Conservation (phyloP, 306 rosid genomes). For the Ziziphus jujuba region DNA sequence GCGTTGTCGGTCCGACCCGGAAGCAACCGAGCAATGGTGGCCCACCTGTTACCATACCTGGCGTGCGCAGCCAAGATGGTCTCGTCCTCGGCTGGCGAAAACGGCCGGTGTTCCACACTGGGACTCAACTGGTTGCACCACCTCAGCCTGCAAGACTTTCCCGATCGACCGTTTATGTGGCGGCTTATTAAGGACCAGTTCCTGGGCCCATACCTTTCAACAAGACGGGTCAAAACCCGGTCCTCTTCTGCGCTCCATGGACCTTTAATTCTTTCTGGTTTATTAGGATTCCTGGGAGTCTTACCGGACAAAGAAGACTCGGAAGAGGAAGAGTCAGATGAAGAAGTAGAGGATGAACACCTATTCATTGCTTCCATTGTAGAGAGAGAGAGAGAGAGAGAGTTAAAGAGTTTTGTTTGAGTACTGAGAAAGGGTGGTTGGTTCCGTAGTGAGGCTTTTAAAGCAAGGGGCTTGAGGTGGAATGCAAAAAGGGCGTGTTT, state of each 20-base stretch:
- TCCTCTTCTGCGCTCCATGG: slow-evolving; percentile 99
- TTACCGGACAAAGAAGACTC: slow-evolving; percentile 45
- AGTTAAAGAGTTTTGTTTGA: background rate
- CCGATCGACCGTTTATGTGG: slow-evolving; percentile 79
- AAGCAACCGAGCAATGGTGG: slow-evolving; percentile 84
- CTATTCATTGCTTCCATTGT: slow-evolving; percentile 37
- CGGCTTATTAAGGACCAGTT: slow-evolving; percentile 96
- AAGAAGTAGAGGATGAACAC: slow-evolving; percentile 58
- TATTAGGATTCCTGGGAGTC: slow-evolving; percentile 5
- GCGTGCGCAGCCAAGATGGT: slow-evolving; percentile 75
- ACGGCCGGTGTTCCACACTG: slow-evolving; percentile 78
- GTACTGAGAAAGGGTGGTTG: too few relatives aligned
- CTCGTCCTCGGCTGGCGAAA: slow-evolving; percentile 73
- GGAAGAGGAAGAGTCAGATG: slow-evolving; percentile 61
- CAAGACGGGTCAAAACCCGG: slow-evolving; percentile 71
- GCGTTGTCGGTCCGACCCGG: slow-evolving; percentile 98
- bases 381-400: background rate
- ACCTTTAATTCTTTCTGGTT: slow-evolving; percentile 65
- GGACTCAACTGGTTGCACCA: slow-evolving; percentile 99
- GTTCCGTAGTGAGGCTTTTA: too few relatives aligned
- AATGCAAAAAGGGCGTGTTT: too few relatives aligned
- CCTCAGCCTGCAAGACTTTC: slow-evolving; percentile 86
- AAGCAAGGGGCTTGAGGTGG: too few relatives aligned
- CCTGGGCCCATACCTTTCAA: slow-evolving; percentile 70
- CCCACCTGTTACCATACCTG: slow-evolving; percentile 89